These are phyloP conservation scores for Lentinus brumalis DNA, from an alignment of 768 basidiomycete species.

Conservation along the genomic window DNA sequence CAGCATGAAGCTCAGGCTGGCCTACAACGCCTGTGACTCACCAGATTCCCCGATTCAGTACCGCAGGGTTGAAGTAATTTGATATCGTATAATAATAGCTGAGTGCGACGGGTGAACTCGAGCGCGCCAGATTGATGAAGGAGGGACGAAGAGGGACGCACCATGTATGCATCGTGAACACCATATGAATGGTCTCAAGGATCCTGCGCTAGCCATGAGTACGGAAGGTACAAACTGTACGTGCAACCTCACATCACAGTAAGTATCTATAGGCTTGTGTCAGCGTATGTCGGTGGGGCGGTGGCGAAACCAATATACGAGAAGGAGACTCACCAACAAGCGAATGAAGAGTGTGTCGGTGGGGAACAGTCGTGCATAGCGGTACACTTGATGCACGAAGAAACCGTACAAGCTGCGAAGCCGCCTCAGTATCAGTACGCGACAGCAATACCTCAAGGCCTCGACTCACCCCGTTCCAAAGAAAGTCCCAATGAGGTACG, in stretches of 20 bases:
- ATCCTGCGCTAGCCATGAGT: background rate
- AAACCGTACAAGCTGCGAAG: conserved; percentile 2
- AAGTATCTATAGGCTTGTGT: background rate
- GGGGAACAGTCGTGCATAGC: background rate
- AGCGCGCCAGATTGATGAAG: no score
- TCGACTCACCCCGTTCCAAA: background rate
- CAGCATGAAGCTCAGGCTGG: background rate
- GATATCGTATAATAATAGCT: conserved; percentile 2
- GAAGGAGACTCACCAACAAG: background rate
- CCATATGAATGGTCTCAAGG: background rate
- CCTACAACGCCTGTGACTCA: background rate
- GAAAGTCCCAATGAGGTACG: conserved; percentile 6
- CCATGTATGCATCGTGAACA: conserved; percentile 2
- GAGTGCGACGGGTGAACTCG: no score
- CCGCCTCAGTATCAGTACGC: background rate
- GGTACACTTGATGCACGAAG: conserved; percentile 5
- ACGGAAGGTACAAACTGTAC: background rate
- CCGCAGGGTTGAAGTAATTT: background rate
- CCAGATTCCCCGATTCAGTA: background rate
- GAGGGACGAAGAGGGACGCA: background rate
- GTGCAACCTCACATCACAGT: background rate
- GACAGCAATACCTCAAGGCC: no score
- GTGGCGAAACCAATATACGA: background rate
- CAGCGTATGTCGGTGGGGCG: background rate
- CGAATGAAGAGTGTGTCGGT: background rate